Conservation (phyloP, 1,139 yeast species). For the Hansenula sp. region DNA sequence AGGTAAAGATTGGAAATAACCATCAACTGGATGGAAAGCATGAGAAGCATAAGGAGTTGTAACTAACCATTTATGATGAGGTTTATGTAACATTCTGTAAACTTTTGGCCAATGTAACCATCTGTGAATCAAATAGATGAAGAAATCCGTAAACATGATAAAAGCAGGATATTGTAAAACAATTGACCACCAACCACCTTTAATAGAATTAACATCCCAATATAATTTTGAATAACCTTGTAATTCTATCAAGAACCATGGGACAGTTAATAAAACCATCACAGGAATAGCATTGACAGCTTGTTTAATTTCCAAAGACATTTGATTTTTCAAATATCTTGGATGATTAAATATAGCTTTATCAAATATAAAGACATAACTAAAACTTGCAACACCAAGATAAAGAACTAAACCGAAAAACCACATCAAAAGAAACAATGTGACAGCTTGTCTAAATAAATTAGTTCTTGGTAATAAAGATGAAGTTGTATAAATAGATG, state of each 20-base stretch:
- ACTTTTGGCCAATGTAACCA: conserved; percentile 88
- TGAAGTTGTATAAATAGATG: conserved; percentile 49
- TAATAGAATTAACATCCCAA: conserved; percentile 55
- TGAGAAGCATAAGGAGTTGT: conserved; percentile 98
- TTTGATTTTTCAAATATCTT: conserved; percentile 88
- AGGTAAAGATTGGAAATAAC: conserved; percentile 87
- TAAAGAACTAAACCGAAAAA: conserved; percentile 83
- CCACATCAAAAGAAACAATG: conserved; percentile 69
- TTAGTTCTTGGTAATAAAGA: conserved; percentile 72
- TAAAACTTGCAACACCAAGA: conserved; percentile 66
- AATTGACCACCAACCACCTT: conserved; percentile 66
- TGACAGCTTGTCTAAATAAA: conserved; percentile 61
- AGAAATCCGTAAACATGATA: conserved; percentile 88
- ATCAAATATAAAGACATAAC: conserved; percentile 79
- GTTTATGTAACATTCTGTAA: conserved; percentile 85
- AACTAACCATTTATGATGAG: conserved; percentile 99
- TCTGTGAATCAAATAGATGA: conserved; percentile 87
- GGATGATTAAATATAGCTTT: conserved; percentile 92
- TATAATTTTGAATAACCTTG: conserved; percentile 81
- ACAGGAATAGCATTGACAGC: conserved; percentile 80
- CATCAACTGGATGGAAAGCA: conserved; percentile 98
- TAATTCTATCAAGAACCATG: conserved; percentile 83
- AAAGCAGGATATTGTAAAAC: conserved; percentile 68
- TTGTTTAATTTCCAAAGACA: conserved; percentile 72
- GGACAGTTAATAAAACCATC: conserved; percentile 83